Base-by-base conservation (phyloP, 2,329 filamentous ascomycete species). In the Zymoseptoria brevis region DNA sequence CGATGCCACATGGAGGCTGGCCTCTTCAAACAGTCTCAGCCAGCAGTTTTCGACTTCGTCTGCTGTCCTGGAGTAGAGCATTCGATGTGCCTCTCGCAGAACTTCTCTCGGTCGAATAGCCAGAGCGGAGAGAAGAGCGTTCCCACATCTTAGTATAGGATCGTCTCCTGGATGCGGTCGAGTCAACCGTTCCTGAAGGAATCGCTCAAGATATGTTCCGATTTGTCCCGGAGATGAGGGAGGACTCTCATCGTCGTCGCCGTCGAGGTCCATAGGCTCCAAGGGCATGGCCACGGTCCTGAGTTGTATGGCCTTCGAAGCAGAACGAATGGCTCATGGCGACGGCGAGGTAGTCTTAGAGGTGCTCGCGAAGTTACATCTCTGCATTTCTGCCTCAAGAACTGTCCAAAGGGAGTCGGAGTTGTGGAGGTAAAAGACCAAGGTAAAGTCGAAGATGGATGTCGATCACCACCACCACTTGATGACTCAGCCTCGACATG, bases 11-110 rank as follows among this genome's bases (percentile, higher is more conserved):
- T 88, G 78, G 9, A 93, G 79, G 57, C 83, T 82, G 1, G 86
- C 83, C 57, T 91, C 87, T 0, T 86, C 86, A 69, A 89, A 91
- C 4, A 92, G 74, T 63, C 84, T 78, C 22, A 86, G 78, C 89
- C 89, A 94, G 67, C 81, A 83, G 8, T 72, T 69, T 0, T 87
- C 87, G 5, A 93, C 81, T 30, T 85, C 79, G 62, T 81, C 82
- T 70, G 84, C 91, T 1, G 84, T 80, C 62, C 83, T 90, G 3
- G 86, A 81, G 66, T 92, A 87, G 62, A 93, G 83, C 64, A 85
- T 87, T 50, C 82, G 76, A 57, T 85, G 84, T 0, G 87, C 82
- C 13, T 88, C 73, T 7, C 78, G 76, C 4, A 84, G 73, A 16
- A 87, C 72, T 58, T 87, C 82, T 41, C 81, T 70, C 5, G 77